These are phyloP conservation scores for Diaporthe amygdali DNA, from an alignment of 2,329 filamentous ascomycete species.

Conservation along the genomic window DNA sequence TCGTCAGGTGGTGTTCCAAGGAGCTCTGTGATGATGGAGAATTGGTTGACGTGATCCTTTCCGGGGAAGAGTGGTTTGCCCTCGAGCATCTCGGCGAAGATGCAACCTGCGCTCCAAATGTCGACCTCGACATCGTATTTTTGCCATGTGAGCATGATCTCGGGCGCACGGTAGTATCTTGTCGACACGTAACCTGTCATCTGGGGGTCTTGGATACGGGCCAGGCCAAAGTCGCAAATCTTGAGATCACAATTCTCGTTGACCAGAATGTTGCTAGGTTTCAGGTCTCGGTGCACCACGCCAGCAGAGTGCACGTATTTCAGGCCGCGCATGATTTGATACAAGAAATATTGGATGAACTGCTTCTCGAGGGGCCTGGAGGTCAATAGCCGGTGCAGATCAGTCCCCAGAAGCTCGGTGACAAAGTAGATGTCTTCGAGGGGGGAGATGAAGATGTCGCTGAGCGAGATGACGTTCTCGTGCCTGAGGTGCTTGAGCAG, in stretches of 20 bases:
- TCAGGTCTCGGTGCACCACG: slow-evolving; percentile 95
- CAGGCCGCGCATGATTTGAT: slow-evolving; percentile 95
- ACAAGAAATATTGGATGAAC: slow-evolving; percentile 99
- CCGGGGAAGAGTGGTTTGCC: slow-evolving; percentile 98
- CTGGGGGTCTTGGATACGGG: slow-evolving; percentile 97
- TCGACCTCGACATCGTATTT: slow-evolving; percentile 99
- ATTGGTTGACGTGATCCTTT: slow-evolving; percentile 99
- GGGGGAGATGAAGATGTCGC: slow-evolving; percentile 99
- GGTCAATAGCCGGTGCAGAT: slow-evolving; percentile 92
- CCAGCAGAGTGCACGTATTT: slow-evolving; percentile 99
- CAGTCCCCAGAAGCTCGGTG: slow-evolving; percentile 95
- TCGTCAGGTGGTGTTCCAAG: slow-evolving; percentile 96
- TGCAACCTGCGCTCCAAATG: slow-evolving; percentile 99
- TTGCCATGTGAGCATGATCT: slow-evolving; percentile 99
- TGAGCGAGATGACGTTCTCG: slow-evolving; percentile 95
- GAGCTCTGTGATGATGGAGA: slow-evolving; percentile 98
- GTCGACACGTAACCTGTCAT: slow-evolving; percentile 99
- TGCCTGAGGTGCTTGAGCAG: slow-evolving; percentile 95
- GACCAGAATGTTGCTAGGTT: slow-evolving; percentile 98
- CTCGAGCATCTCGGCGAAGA: slow-evolving; percentile 99
- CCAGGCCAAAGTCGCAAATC: slow-evolving; percentile 98
- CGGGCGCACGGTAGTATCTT: slow-evolving; percentile 96
- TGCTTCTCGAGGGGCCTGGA: slow-evolving; percentile 97
- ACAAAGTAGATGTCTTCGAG: slow-evolving; percentile 99
- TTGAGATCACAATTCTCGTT: slow-evolving; percentile 99